Conservation (phyloP, 2,329 filamentous ascomycete genomes). For the Dactylellina sp. region DNA sequence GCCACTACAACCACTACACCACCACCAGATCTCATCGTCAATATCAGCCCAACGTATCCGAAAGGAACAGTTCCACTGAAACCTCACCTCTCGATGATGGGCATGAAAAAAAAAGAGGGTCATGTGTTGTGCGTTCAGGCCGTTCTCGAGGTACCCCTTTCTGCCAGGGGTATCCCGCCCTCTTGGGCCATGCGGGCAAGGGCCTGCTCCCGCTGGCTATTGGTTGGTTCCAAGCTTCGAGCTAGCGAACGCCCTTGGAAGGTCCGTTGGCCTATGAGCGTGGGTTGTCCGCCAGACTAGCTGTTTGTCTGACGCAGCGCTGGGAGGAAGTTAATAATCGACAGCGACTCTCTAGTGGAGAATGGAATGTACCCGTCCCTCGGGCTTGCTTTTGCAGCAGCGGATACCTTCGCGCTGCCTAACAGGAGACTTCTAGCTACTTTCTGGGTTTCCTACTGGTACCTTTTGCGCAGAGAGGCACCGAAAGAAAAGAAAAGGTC, state of each 20-base stretch:
- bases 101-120: constrained; percentile 13
- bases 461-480: background rate
- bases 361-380: constrained; percentile 15
- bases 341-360: constrained; percentile 22
- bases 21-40: constrained; percentile 2
- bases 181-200: constrained; percentile 52
- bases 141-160: constrained; percentile 41
- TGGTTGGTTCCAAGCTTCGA: constrained; percentile 46
- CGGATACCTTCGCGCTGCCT: constrained; percentile 4
- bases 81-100: no score
- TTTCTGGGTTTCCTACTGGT: no score
- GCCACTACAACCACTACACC: constrained; percentile 19
- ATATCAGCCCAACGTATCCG: constrained; percentile 19
- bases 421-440: constrained; percentile 15
- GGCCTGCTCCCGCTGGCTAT: constrained; percentile 47
- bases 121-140: constrained; percentile 54
- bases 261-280: constrained; percentile 47
- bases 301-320: constrained; percentile 33
- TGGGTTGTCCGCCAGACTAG: constrained; percentile 8
- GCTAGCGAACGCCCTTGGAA: constrained; percentile 53
- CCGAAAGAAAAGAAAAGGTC: background rate
- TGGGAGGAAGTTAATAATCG: constrained; percentile 28
- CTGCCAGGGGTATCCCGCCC: constrained; percentile 56
- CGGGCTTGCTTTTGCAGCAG: constrained; percentile 4
- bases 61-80: constrained; percentile 18